Evolutionary conservation across 108 stramenopile genomes (phyloP).

Genomic region (Cylindrotheca closterium): DNA sequence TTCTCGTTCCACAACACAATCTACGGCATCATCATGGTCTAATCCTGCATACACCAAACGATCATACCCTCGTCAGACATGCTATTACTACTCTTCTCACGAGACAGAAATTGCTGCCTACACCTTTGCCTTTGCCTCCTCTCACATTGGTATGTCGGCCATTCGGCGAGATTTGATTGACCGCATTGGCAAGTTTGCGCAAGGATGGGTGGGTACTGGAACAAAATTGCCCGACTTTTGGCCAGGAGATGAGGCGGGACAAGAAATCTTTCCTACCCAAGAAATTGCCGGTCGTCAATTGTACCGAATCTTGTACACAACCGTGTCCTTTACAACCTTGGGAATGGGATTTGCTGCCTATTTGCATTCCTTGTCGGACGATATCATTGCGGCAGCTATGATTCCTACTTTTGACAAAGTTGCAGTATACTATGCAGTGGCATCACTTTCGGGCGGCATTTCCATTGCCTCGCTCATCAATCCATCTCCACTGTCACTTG

Average conservation of each 20-base stretch:
- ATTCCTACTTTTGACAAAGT: neutral
- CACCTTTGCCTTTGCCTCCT: constrained; percentile 39
- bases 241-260: constrained; percentile 52
- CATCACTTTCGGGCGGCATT: constrained; percentile 35
- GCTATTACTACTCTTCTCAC: neutral
- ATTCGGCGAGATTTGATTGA: constrained; percentile 38
- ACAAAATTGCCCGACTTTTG: constrained; percentile 46
- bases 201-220: constrained; percentile 24
- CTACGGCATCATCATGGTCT: too few relatives aligned
- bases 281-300: constrained; percentile 57
- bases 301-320: constrained; percentile 50
- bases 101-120: neutral
- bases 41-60: too few relatives aligned
- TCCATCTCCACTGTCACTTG: constrained; percentile 47
- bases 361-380: constrained; percentile 21
- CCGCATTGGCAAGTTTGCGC: constrained; percentile 27
- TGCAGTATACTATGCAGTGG: constrained; percentile 16
- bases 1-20: too few relatives aligned
- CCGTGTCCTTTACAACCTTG: constrained; percentile 49
- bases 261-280: constrained; percentile 45
- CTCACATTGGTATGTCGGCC: constrained; percentile 61
- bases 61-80: too few relatives aligned
- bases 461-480: constrained; percentile 54
- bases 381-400: neutral
- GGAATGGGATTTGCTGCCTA: constrained; percentile 46